phyloP scores from a whole-genome alignment of 2,329 filamentous ascomycete species.

The Graphiopsis chlorocephala region DNA sequence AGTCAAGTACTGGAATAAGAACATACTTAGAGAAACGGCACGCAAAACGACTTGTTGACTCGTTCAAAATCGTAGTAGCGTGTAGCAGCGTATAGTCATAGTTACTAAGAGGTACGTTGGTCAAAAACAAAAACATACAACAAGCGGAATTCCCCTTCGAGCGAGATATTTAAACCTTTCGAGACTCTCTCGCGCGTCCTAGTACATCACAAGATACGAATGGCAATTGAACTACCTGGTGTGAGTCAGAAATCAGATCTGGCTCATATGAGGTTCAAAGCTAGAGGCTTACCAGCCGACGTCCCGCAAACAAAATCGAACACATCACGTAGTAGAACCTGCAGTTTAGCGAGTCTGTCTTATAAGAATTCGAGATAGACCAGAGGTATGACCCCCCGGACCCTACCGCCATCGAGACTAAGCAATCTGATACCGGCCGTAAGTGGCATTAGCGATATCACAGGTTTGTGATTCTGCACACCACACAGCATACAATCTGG shows the following conservation, averaged over 20 bases:
- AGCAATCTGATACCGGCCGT: slow-evolving; percentile 36
- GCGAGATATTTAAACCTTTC: slow-evolving; percentile 28
- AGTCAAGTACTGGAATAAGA: too few relatives aligned
- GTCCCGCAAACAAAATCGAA: slow-evolving; percentile 33
- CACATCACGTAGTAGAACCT: slow-evolving; percentile 22
- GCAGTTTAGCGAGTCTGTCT: slow-evolving; percentile 17
- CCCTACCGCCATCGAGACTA: slow-evolving; percentile 38
- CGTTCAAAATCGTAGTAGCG: too few relatives aligned
- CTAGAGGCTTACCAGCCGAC: slow-evolving; percentile 24
- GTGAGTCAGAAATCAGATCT: neutral
- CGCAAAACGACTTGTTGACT: too few relatives aligned
- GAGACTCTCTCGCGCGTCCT: slow-evolving; percentile 23
- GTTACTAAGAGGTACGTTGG: too few relatives aligned
- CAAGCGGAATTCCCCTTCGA: too few relatives aligned
- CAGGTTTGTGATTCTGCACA: slow-evolving; percentile 12
- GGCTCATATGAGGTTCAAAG: neutral
- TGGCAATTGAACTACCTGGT: slow-evolving; percentile 29
- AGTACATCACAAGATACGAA: slow-evolving; percentile 32
- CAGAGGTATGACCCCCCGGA: slow-evolving; percentile 29
- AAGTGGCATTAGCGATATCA: slow-evolving; percentile 32
- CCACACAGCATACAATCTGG: slow-evolving; percentile 32
- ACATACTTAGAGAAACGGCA: too few relatives aligned
- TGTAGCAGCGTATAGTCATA: too few relatives aligned
- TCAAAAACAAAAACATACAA: too few relatives aligned
- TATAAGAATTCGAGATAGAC: slow-evolving; percentile 25